phyloP scores from a whole-genome alignment of 78 protist species.

The Thecamonas trahens region DNA sequence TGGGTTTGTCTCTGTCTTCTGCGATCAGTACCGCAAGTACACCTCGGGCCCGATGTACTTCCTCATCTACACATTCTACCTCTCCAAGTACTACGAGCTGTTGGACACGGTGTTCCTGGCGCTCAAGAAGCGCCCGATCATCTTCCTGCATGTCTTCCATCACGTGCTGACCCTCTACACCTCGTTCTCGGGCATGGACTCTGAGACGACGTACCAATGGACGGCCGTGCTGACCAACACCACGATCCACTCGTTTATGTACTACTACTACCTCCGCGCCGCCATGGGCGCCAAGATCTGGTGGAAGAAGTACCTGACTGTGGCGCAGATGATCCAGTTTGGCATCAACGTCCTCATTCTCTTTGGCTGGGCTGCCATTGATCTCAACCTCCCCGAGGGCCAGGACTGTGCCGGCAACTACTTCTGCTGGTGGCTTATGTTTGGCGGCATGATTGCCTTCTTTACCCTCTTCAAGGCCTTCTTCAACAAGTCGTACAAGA shows the following conservation, averaged over 20 bases:
- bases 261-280: constrained; percentile 23
- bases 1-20: not conserved
- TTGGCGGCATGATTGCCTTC: no score
- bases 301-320: not conserved
- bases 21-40: not conserved
- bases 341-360: not conserved
- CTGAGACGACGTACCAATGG: constrained; percentile 15
- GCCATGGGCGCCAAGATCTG: not conserved
- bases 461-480: no score
- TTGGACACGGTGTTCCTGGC: constrained; percentile 68
- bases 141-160: constrained; percentile 65
- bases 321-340: not conserved
- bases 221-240: not conserved
- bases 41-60: not conserved
- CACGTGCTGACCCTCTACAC: constrained; percentile 22
- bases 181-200: constrained; percentile 23
- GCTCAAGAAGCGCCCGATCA: constrained; percentile 41
- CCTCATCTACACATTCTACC: constrained; percentile 35
- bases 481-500: no score
- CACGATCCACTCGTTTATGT: constrained; percentile 25
- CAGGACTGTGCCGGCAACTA: no score
- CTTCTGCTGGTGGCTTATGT: no score
- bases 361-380: no score
- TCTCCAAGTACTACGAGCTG: constrained; percentile 65
- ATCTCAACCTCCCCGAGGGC: no score